Base-by-base conservation (phyloP, 192 early-diverging fungal species). In the Entomortierella chlamydospora region DNA sequence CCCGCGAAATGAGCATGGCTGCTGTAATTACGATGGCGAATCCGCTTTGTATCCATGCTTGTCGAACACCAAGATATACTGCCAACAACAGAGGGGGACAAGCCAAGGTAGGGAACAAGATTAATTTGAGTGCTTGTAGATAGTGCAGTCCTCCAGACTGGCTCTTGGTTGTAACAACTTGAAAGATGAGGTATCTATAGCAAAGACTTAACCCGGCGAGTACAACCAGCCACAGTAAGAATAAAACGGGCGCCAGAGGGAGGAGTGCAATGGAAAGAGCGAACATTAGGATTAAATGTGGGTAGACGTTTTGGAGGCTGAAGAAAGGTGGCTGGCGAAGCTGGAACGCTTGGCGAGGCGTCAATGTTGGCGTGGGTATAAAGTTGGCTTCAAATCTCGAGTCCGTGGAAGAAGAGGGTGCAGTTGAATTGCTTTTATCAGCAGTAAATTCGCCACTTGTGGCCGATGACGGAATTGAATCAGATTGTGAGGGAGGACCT, bases 71-170 rank as follows among this genome's bases (percentile, higher is more conserved):
- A 28, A 73, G 28, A 30, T 64, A 73, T 0, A 65, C 28, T 0
- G 56, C 33, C 15, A 73, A 26, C 0, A 73, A 10, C 1, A 64
- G 33, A 5, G 71, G 56, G 5, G 71, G 71, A 26, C 54, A 64
- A 15, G 56, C 62, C 22, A 73, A 9, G 0, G 71, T 64, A 0
- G 71, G 62, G 56, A 56, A 73, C 2, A 73, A 25, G 13, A 64
- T n/a, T 31, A 59, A 52, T 18, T 57, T 53, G 33, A 73, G 42
- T 11, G 71, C 71, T 31, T 65, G 71, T 3, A 34, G 56, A 34
- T 49, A 65, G n/a, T 73, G 62, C 2, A 73, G 47, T 20, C 71
- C 71, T 22, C 71, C 71, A 10, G 62, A 73, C 18, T 73, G 71
- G 25, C 55, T 58, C 34, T 73, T 73, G 34, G 71, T 65, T 0